Percentiles rank a stretch among this genome's conserved stretches.
phyloP scores from a whole-genome alignment of 2,329 filamentous ascomycete genomes.

The Cadophora gregata region DNA sequence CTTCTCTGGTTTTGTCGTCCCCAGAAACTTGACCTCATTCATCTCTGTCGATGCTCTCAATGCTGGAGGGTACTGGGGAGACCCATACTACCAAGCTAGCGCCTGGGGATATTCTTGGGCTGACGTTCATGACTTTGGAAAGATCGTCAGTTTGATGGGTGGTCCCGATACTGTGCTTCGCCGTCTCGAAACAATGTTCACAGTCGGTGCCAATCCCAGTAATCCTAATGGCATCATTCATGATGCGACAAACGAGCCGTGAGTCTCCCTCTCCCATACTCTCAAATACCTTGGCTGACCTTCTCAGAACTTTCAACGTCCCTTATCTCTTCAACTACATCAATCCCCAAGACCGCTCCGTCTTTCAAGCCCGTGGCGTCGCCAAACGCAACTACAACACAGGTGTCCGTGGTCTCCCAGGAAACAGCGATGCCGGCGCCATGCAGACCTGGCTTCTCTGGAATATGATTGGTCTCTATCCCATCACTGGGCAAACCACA shows the following conservation, averaged over 20 bases:
- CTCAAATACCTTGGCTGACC: not conserved
- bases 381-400: slow-evolving; percentile 65
- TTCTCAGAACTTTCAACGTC: slow-evolving; percentile 57
- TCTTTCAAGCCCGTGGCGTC: slow-evolving; percentile 62
- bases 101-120: slow-evolving; percentile 60
- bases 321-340: slow-evolving; percentile 75
- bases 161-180: slow-evolving; percentile 54
- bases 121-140: slow-evolving; percentile 58
- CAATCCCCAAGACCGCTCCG: slow-evolving; percentile 65
- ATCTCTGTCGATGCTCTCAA: slow-evolving; percentile 53
- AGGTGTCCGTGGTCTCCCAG: slow-evolving; percentile 63
- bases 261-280: slow-evolving; percentile 7
- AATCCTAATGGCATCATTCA: slow-evolving; percentile 63
- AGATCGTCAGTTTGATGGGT: slow-evolving; percentile 54
- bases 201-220: slow-evolving; percentile 48
- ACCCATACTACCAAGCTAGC: slow-evolving; percentile 56
- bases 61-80: slow-evolving; percentile 59
- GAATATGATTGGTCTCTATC: slow-evolving; percentile 72
- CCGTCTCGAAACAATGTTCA: slow-evolving; percentile 59
- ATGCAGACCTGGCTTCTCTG: slow-evolving; percentile 76
- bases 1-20: slow-evolving; percentile 71
- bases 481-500: slow-evolving; percentile 70
- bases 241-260: slow-evolving; percentile 52
- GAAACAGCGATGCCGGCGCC: slow-evolving; percentile 74
- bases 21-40: slow-evolving; percentile 55